phyloP scores from a whole-genome alignment of 2,329 filamentous ascomycete genomes.

The Aspergillus oerlinghausenensis region DNA sequence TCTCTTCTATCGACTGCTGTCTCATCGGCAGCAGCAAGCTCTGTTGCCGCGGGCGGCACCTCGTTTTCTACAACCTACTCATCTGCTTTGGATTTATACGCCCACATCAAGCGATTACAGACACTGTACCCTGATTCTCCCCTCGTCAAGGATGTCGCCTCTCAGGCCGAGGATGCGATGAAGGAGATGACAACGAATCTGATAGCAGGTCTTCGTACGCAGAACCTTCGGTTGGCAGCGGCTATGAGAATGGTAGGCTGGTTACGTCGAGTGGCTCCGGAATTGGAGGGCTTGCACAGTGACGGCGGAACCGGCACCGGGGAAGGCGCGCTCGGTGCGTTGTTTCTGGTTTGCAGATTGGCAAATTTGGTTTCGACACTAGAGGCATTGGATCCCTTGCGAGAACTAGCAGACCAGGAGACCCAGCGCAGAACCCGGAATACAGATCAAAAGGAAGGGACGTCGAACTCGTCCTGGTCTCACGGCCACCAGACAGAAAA shows the following conservation, averaged over 20 bases:
- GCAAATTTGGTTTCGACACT: constrained; percentile 75
- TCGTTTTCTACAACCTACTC: constrained; percentile 68
- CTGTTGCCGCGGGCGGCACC: constrained; percentile 36
- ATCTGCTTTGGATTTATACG: constrained; percentile 82
- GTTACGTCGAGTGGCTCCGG: constrained; percentile 80
- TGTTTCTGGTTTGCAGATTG: constrained; percentile 84
- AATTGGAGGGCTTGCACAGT: constrained; percentile 54
- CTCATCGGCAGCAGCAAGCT: constrained; percentile 39
- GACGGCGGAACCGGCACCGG: constrained; percentile 23
- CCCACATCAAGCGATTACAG: constrained; percentile 85
- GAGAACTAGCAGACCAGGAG: constrained; percentile 87
- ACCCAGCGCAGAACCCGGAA: constrained; percentile 43
- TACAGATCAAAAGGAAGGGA: constrained; percentile 20
- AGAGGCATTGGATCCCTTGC: constrained; percentile 76
- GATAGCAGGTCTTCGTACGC: constrained; percentile 69
- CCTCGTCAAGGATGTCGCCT: constrained; percentile 66
- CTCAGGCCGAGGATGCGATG: constrained; percentile 81
- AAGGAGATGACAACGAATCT: constrained; percentile 82
- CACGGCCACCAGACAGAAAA: constrained; percentile 87
- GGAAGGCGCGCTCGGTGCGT: constrained; percentile 71
- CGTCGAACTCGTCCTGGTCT: constrained; percentile 27
- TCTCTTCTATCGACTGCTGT: constrained; percentile 73
- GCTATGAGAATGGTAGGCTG: constrained; percentile 89
- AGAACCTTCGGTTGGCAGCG: constrained; percentile 78
- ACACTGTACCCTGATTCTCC: constrained; percentile 75